Conservation (phyloP, 495 filamentous ascomycete species). For the Pseudevernia furfuracea region DNA sequence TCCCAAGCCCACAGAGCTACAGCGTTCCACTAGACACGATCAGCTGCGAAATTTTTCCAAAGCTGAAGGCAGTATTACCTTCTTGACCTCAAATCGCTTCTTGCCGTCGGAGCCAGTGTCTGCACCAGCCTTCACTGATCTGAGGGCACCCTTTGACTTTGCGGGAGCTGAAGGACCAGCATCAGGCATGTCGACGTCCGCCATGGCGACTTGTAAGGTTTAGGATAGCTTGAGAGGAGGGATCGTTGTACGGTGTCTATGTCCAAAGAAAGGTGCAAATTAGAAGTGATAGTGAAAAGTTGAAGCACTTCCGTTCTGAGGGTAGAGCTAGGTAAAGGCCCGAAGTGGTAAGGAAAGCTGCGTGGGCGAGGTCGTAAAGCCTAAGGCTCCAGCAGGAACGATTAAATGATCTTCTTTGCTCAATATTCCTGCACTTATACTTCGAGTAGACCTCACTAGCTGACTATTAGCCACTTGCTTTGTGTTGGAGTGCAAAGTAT, state of each 20-base stretch:
- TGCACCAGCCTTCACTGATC: conserved; percentile 44
- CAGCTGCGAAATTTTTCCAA: background rate
- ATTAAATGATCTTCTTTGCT: background rate
- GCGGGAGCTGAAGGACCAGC: conserved; percentile 49
- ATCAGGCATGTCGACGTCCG: conserved; percentile 96
- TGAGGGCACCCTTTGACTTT: conserved; percentile 52
- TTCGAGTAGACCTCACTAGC: background rate
- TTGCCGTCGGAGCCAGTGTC: conserved; percentile 61
- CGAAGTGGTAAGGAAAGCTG: background rate
- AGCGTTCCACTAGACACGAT: conserved; percentile 68
- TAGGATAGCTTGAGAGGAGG: background rate
- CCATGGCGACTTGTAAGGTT: conserved; percentile 50
- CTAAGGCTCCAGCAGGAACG: background rate
- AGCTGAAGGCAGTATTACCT: conserved; percentile 29
- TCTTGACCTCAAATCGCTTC: conserved; percentile 97
- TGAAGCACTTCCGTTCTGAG: background rate
- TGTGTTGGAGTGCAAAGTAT: no score
- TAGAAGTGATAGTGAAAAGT: background rate
- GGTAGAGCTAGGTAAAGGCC: background rate
- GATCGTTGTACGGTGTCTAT: background rate
- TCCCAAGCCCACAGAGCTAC: conserved; percentile 99
- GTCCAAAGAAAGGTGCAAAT: background rate
- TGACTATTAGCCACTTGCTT: background rate
- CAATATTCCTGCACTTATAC: background rate
- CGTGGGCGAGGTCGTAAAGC: background rate